Percentiles rank a stretch among this genome's conserved stretches.
phyloP scores from a whole-genome alignment of 352 stramenopile genomes.

The Globisporangium canariense region DNA sequence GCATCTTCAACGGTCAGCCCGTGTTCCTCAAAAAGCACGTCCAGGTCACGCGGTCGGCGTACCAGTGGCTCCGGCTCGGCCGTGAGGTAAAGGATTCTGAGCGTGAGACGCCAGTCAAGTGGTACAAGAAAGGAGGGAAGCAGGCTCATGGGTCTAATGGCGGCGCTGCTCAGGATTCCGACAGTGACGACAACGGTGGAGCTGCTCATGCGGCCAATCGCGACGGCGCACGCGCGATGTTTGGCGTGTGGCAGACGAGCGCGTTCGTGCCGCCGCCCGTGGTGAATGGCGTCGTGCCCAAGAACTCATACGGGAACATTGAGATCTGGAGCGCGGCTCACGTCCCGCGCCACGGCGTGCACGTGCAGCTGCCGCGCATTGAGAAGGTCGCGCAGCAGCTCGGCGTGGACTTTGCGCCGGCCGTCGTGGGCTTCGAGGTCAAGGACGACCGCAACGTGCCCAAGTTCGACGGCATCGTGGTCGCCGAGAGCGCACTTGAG shows the following conservation, averaged over 20 bases:
- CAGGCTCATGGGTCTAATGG: background rate
- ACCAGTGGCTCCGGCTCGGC: conserved; percentile 68
- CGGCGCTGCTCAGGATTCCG: conserved; percentile 14
- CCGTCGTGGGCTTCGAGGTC: conserved; percentile 77
- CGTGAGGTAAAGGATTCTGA: conserved; percentile 58
- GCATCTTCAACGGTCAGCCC: conserved; percentile 71
- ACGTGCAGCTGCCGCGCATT: conserved; percentile 63
- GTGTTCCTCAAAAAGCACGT: conserved; percentile 71
- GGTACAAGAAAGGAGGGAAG: conserved; percentile 25
- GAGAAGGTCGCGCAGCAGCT: conserved; percentile 60
- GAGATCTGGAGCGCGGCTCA: conserved; percentile 80
- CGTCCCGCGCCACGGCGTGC: conserved; percentile 51
- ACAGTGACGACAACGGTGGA: conserved; percentile 6
- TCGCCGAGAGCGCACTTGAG: conserved; percentile 34
- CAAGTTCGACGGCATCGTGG: conserved; percentile 73
- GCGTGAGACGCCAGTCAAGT: conserved; percentile 50
- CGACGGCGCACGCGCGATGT: conserved; percentile 29
- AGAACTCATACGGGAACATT: conserved; percentile 87
- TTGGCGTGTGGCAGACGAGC: conserved; percentile 77
- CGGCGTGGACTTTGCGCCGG: conserved; percentile 77
- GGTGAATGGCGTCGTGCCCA: conserved; percentile 63
- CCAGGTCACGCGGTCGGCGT: conserved; percentile 48
- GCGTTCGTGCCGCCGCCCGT: conserved; percentile 45
- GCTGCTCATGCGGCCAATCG: background rate
- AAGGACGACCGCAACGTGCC: conserved; percentile 60